A percentile compares a stretch with the other conserved stretches of the same genome.
Evolutionary conservation across 2,329 filamentous ascomycete genomes (phyloP).

Genomic region (Aspergillus niger): DNA sequence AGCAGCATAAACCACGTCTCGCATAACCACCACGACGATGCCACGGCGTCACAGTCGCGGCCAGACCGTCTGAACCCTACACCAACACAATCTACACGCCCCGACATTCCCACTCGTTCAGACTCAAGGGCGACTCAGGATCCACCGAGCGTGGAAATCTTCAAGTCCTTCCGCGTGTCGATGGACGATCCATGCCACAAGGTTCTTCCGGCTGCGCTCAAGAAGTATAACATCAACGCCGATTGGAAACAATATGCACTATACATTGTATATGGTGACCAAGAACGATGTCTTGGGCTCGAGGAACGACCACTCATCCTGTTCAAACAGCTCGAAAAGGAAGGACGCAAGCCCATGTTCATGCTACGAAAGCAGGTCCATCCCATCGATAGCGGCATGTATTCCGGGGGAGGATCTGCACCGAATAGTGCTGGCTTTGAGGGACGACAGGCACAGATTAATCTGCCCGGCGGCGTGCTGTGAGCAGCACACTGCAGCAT

Average conservation of each 20-base stretch:
- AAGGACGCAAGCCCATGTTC: constrained; percentile 98
- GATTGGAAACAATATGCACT: constrained; percentile 97
- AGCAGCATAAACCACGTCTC: constrained; percentile 29
- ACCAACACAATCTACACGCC: constrained; percentile 33
- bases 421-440: constrained; percentile 38
- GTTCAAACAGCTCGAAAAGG: constrained; percentile 96
- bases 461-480: constrained; percentile 36
- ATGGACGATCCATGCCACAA: constrained; percentile 99
- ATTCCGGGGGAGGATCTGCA: constrained; percentile 26
- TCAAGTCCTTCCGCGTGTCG: constrained; percentile 97
- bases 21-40: constrained; percentile 45
- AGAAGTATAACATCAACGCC: constrained; percentile 97
- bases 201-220: constrained; percentile 89
- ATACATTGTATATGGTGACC: constrained; percentile 98
- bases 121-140: constrained; percentile 33
- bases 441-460: constrained; percentile 32
- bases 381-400: constrained; percentile 42
- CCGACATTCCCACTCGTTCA: constrained; percentile 35
- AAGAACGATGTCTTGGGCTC: constrained; percentile 87
- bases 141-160: constrained; percentile 75
- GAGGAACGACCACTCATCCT: constrained; percentile 93
- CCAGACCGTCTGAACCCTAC: constrained; percentile 37
- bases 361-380: constrained; percentile 79
- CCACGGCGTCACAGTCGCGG: constrained; percentile 30
- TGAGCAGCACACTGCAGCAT: constrained; percentile 17